Conservation (phyloP, 768 basidiomycete species). For the Boletus huronensis region DNA sequence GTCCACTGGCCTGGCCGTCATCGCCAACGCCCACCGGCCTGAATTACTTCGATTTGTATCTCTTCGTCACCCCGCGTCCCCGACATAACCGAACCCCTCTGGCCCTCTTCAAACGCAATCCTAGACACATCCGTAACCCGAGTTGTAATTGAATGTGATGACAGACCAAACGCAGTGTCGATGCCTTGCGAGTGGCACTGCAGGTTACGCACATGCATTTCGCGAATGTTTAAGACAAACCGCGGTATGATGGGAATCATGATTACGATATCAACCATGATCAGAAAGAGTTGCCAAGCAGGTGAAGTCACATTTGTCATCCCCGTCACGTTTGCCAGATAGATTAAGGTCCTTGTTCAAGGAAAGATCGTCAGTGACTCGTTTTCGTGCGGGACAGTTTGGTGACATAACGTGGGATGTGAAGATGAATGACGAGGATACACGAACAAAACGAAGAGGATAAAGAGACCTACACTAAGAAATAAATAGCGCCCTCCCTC, state of each 20-base stretch:
- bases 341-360: background rate
- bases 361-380: background rate
- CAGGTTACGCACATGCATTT: background rate
- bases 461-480: background rate
- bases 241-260: background rate
- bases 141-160: background rate
- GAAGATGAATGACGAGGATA: background rate
- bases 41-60: too few relatives aligned
- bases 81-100: too few relatives aligned
- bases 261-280: too few relatives aligned
- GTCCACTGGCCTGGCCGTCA: too few relatives aligned
- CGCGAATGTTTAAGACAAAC: background rate
- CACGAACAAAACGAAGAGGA: background rate
- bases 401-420: background rate
- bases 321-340: background rate
- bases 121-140: background rate
- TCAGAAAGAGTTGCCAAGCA: background rate
- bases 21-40: too few relatives aligned
- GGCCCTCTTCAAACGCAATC: background rate
- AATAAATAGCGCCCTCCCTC: slow-evolving; percentile 1
- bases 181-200: background rate
- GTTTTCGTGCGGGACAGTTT: background rate
- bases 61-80: too few relatives aligned
- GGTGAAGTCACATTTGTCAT: background rate
- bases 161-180: background rate